A percentile compares a stretch with the other conserved stretches of the same genome.
Conservation (phyloP, 371 early-diverging fungal genomes). For the Mortierella sp. region DNA sequence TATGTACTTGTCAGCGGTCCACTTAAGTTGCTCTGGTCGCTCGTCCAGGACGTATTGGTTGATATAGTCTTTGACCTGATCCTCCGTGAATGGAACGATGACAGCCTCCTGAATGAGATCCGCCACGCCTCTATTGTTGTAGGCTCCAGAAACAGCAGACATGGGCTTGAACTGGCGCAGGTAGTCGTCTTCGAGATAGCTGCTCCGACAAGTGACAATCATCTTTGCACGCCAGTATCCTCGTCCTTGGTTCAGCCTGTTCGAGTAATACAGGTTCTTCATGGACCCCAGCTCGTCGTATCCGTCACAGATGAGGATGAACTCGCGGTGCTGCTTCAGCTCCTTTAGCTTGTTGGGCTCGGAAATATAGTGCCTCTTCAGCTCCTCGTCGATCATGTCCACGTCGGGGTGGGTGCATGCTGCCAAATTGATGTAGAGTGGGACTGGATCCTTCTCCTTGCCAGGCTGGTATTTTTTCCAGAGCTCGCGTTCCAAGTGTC, state of each 20-base stretch:
- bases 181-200: not conserved
- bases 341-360: not conserved
- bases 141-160: not conserved
- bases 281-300: conserved; percentile 13
- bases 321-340: not conserved
- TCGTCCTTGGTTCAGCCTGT: not conserved
- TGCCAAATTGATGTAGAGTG: conserved; percentile 12
- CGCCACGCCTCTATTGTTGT: not conserved
- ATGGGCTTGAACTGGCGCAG: conserved; percentile 12
- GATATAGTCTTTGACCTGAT: conserved; percentile 20
- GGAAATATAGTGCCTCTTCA: not conserved
- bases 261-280: not conserved
- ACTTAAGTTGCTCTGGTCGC: not conserved
- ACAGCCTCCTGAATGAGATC: conserved; percentile 12
- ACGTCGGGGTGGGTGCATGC: not conserved
- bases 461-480: conserved; percentile 18
- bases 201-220: conserved; percentile 16
- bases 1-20: not conserved
- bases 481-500: not conserved
- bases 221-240: not conserved
- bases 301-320: conserved; percentile 28
- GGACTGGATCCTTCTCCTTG: not conserved
- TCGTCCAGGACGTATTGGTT: not conserved
- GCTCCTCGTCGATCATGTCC: not conserved
- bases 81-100: conserved; percentile 11